phyloP scores from a whole-genome alignment of 2,329 filamentous ascomycete genomes.

The Acephala macrosclerotiorum region DNA sequence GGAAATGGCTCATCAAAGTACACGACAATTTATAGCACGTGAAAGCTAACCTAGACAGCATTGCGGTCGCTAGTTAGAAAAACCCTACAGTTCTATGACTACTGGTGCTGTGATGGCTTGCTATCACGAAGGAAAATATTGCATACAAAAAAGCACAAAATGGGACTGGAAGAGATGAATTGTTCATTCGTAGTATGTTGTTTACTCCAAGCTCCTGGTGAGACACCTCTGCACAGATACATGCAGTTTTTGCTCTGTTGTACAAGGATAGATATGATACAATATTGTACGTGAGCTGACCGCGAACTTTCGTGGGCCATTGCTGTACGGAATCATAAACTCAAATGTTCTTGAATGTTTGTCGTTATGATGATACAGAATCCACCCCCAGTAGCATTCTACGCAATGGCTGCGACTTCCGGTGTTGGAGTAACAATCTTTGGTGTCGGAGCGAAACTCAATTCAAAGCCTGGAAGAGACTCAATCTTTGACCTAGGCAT shows the following conservation, averaged over 20 bases:
- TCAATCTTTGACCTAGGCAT: neutral
- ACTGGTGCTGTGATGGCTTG: no score
- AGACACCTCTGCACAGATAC: neutral
- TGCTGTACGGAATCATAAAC: neutral
- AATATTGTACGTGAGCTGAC: neutral
- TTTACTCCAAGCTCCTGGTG: no score
- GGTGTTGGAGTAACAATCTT: neutral
- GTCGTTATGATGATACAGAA: neutral
- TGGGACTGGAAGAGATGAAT: no score
- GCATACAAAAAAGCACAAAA: no score
- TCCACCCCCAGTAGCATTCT: neutral
- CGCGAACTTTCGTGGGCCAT: neutral
- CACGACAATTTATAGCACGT: no score
- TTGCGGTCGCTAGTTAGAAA: no score
- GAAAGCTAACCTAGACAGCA: no score
- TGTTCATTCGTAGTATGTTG: neutral
- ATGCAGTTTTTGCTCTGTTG: neutral
- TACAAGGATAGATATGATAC: constrained; percentile 6
- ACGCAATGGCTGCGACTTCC: neutral
- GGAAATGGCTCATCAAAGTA: no score
- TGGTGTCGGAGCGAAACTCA: no score
- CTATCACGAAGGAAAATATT: no score
- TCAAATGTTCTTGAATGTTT: neutral
- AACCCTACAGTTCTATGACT: no score
- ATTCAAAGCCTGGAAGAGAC: neutral